Evolutionary conservation across 108 stramenopile genomes (phyloP).

Genomic region (Nitzschia putrida): DNA sequence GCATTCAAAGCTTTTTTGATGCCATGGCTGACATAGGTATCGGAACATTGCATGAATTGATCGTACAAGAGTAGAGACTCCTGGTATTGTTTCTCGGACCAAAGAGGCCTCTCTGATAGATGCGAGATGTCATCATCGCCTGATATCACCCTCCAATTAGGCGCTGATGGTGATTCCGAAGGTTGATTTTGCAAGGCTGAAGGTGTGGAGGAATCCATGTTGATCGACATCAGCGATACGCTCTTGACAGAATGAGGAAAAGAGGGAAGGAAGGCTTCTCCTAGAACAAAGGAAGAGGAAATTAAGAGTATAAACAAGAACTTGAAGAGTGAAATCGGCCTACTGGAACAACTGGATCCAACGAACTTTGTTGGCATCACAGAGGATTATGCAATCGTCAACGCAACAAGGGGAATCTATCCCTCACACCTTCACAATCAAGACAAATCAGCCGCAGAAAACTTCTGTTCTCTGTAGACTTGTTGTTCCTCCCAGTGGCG

Average conservation of each 20-base stretch:
- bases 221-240: neutral
- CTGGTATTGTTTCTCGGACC: constrained; percentile 65
- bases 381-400: no score
- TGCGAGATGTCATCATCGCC: constrained; percentile 22
- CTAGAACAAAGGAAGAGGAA: neutral
- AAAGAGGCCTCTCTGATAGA: constrained; percentile 35
- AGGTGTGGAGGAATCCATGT: neutral
- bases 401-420: no score
- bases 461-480: no score
- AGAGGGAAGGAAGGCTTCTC: constrained; percentile 11
- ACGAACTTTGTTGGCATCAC: no score
- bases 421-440: no score
- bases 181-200: neutral
- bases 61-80: constrained; percentile 65
- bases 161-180: neutral
- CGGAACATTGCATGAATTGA: constrained; percentile 52
- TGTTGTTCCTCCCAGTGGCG: no score
- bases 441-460: no score
- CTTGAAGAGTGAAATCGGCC: neutral
- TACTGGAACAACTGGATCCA: no score
- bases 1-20: constrained; percentile 65
- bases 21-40: constrained; percentile 54
- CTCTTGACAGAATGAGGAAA: neutral
- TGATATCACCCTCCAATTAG: constrained; percentile 40
- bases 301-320: neutral